phyloP scores from a whole-genome alignment of 2,329 filamentous ascomycete species.

The Venturia oleaginea region DNA sequence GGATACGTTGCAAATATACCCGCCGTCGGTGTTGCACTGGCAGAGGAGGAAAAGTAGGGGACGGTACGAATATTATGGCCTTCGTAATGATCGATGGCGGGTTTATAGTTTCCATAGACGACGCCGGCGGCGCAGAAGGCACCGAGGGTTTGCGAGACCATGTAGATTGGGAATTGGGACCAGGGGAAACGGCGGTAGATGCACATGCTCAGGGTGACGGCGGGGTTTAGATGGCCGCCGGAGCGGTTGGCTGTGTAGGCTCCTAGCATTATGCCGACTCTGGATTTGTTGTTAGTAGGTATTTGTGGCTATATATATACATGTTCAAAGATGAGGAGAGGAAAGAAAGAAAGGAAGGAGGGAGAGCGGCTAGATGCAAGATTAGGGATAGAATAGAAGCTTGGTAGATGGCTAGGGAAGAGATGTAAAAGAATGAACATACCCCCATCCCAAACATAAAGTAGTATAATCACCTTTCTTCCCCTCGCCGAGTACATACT shows the following conservation, averaged over 20 bases:
- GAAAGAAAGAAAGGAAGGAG: not conserved
- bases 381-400: no score
- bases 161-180: slow-evolving; percentile 16
- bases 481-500: slow-evolving; percentile 2
- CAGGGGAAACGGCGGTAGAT: slow-evolving; percentile 18
- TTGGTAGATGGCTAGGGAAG: no score
- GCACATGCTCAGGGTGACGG: slow-evolving; percentile 18
- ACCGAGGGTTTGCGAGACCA: slow-evolving; percentile 20
- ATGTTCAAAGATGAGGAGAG: no score
- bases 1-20: slow-evolving; percentile 13
- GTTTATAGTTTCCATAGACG: slow-evolving; percentile 20
- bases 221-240: slow-evolving; percentile 29
- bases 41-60: not conserved
- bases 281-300: not conserved
- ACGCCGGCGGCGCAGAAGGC: slow-evolving; percentile 21
- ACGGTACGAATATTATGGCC: slow-evolving; percentile 8
- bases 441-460: slow-evolving; percentile 11
- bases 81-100: slow-evolving; percentile 9
- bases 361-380: no score
- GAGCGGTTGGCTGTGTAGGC: slow-evolving; percentile 24
- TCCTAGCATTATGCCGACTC: slow-evolving; percentile 12
- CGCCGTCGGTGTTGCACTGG: not conserved
- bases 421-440: not conserved
- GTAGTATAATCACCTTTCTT: slow-evolving; percentile 11
- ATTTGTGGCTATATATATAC: no score